phyloP scores from a whole-genome alignment of 257 asterid genomes.

The Solanum peruvianum region DNA sequence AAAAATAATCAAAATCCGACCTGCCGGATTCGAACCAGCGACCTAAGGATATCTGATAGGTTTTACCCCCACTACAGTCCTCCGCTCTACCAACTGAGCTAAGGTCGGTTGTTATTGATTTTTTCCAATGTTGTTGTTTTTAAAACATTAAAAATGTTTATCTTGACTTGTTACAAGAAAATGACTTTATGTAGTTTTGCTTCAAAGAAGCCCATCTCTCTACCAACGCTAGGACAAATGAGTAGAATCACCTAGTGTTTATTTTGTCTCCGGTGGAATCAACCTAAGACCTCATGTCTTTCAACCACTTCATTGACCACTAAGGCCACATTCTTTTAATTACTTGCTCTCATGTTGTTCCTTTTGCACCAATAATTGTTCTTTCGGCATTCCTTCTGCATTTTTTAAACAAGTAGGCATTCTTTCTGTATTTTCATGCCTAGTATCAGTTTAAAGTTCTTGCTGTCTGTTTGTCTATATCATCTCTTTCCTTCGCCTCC shows the following conservation, averaged over 20 bases:
- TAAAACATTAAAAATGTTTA: not conserved
- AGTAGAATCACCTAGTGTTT: not conserved
- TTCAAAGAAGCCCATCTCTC: not conserved
- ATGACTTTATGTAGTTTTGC: not conserved
- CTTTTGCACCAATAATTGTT: not conserved
- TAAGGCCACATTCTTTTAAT: not conserved
- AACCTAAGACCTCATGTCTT: not conserved
- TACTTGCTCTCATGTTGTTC: not conserved
- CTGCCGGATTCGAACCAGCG: not conserved
- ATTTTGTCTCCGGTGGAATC: not conserved
- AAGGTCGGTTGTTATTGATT: not conserved
- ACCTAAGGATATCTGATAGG: slow-evolving; percentile 1
- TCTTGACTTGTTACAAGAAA: not conserved
- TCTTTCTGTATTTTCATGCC: too few species aligned
- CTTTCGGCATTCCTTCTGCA: too few species aligned
- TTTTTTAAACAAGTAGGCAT: too few species aligned
- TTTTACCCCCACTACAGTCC: not conserved
- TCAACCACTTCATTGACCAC: not conserved
- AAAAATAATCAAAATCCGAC: not conserved
- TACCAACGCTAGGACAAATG: not conserved
- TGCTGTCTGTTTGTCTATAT: too few species aligned
- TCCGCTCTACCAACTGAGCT: slow-evolving; percentile 1
- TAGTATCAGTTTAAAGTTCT: too few species aligned
- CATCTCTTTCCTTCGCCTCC: too few species aligned
- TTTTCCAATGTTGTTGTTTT: not conserved